Percentiles rank a stretch among this genome's conserved stretches.
Conservation (phyloP, 1,284 basidiomycete species). For the Ceratobasidium sp. region DNA sequence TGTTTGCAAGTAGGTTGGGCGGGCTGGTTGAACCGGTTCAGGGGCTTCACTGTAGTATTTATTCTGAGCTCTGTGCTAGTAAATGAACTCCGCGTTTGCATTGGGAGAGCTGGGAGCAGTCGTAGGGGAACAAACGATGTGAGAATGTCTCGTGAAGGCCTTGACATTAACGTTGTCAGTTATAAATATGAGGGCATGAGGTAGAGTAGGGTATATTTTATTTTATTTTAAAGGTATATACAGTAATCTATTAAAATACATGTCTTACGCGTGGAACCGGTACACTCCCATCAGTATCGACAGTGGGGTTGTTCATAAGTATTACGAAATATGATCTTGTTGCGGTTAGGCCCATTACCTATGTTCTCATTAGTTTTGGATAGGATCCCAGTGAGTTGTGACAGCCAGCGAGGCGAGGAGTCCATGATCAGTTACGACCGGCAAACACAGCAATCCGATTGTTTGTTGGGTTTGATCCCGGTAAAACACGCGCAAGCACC, state of each 20-base stretch:
- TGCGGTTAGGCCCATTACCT: neutral
- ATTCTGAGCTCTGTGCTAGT: no score
- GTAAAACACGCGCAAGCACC: no score
- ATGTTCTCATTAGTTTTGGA: slow-evolving; percentile 4
- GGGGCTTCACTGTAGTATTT: no score
- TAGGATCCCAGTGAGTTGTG: slow-evolving; percentile 7
- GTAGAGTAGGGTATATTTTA: no score
- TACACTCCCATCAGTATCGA: neutral
- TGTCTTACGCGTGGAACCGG: slow-evolving; percentile 28
- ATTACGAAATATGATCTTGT: neutral
- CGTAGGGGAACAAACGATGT: slow-evolving; percentile 18
- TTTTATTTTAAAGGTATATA: neutral
- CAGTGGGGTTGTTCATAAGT: neutral
- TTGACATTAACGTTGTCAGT: slow-evolving; percentile 34
- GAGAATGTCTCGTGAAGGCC: slow-evolving; percentile 31
- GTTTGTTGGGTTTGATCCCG: neutral
- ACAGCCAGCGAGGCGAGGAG: slow-evolving; percentile 18
- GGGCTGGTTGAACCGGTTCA: no score
- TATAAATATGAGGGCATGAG: neutral
- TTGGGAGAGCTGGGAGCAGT: no score
- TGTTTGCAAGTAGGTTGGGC: no score
- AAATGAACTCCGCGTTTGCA: no score
- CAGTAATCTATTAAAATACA: no score
- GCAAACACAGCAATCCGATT: no score
- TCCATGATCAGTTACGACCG: neutral